phyloP scores from a whole-genome alignment of 345 rosid genomes.

The Lepidium aucheri region DNA sequence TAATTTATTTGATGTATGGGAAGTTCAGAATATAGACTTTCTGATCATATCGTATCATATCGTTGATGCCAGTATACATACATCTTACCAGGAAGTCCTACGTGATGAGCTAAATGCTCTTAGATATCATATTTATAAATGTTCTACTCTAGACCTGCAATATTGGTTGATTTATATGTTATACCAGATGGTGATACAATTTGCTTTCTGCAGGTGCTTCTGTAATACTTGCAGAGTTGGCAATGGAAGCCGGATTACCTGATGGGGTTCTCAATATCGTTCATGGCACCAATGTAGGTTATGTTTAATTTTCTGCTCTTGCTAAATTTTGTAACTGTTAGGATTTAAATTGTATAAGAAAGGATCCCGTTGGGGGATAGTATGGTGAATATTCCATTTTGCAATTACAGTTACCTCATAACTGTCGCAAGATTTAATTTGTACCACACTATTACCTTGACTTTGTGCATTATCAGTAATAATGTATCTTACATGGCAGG shows the following conservation, averaged over 20 bases:
- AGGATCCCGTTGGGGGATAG: background rate
- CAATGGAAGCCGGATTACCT: slow-evolving; percentile 96
- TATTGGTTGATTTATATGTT: background rate
- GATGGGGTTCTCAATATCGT: slow-evolving; percentile 81
- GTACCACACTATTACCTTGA: background rate
- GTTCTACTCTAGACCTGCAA: background rate
- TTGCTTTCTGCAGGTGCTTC: slow-evolving; percentile 67
- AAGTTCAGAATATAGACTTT: background rate
- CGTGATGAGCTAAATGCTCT: background rate
- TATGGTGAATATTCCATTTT: background rate
- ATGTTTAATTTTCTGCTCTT: background rate
- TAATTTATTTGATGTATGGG: background rate
- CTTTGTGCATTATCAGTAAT: background rate
- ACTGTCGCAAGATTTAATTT: background rate
- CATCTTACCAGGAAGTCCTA: background rate
- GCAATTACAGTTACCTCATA: background rate
- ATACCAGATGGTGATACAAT: background rate
- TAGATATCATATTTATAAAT: background rate
- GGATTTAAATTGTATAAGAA: background rate
- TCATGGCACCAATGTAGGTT: slow-evolving; percentile 81
- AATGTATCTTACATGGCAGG: slow-evolving; percentile 37
- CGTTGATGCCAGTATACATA: background rate
- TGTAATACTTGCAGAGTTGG: slow-evolving; percentile 78
- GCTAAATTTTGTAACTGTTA: background rate
- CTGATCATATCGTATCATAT: background rate